These are phyloP conservation scores for Cyclocybe cylindracea DNA, from an alignment of 768 basidiomycete species.

Conservation along the genomic window DNA sequence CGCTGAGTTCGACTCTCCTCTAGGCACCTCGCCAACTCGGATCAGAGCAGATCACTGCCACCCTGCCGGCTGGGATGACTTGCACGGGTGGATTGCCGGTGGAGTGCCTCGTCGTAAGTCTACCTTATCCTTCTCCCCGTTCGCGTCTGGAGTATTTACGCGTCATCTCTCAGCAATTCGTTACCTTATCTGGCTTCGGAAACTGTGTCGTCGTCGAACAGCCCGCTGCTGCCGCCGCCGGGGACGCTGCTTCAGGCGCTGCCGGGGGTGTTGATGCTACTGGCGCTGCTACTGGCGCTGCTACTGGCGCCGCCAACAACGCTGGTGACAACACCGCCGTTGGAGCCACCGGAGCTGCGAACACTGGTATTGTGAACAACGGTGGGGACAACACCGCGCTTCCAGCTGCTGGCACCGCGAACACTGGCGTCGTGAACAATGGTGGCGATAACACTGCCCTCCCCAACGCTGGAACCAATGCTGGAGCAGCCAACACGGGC, in stretches of 20 bases:
- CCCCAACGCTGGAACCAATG: too few relatives aligned
- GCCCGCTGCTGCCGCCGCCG: not conserved
- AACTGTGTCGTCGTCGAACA: constrained; percentile 15
- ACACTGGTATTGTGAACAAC: too few relatives aligned
- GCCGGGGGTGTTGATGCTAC: not conserved
- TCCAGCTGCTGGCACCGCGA: too few relatives aligned
- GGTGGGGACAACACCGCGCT: too few relatives aligned
- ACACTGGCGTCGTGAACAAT: too few relatives aligned
- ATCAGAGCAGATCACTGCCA: constrained; percentile 38
- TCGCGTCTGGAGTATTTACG: not conserved
- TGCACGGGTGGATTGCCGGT: constrained; percentile 45
- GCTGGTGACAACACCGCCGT: not conserved
- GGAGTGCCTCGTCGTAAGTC: constrained; percentile 47
- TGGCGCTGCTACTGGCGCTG: not conserved
- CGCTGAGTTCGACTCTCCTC: not conserved
- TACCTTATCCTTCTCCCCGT: not conserved
- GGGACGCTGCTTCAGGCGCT: not conserved
- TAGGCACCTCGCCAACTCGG: constrained; percentile 36
- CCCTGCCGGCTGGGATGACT: constrained; percentile 47
- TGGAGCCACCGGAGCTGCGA: too few relatives aligned
- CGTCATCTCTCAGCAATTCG: constrained; percentile 10
- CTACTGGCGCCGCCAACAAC: not conserved
- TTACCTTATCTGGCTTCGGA: constrained; percentile 8
- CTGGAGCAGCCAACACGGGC: too few relatives aligned
- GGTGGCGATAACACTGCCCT: too few relatives aligned